Evolutionary conservation across 345 rosid genomes (phyloP).

Genomic region (Punica granatum): DNA sequence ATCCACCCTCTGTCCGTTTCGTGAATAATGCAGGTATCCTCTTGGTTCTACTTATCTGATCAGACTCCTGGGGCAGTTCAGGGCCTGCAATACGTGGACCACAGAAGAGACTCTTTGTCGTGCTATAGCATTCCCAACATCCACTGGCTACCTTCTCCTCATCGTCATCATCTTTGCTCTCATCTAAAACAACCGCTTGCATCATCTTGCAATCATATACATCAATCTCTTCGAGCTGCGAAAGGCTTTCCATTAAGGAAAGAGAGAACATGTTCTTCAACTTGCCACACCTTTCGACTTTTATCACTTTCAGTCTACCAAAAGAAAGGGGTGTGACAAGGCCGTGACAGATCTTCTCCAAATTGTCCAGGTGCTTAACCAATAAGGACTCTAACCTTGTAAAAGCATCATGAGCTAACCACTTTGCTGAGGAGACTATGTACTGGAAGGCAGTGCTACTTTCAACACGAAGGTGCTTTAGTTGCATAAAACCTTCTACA

Average conservation of each 20-base stretch:
- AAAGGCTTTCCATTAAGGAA: slow-evolving; percentile 8
- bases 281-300: slow-evolving; percentile 9
- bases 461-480: slow-evolving; percentile 15
- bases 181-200: slow-evolving; percentile 14
- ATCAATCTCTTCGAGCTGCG: slow-evolving; percentile 12
- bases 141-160: neutral
- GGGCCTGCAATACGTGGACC: too few relatives aligned
- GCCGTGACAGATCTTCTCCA: slow-evolving; percentile 19
- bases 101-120: too few relatives aligned
- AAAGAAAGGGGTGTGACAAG: slow-evolving; percentile 1
- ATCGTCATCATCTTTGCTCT: too few relatives aligned
- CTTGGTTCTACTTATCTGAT: too few relatives aligned
- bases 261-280: slow-evolving; percentile 17
- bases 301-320: slow-evolving; percentile 1
- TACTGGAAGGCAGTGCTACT: neutral
- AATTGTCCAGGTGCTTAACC: slow-evolving; percentile 8
- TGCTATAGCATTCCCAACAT: too few relatives aligned
- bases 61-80: too few relatives aligned
- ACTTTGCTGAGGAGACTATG: neutral
- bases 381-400: slow-evolving; percentile 14
- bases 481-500: slow-evolving; percentile 5
- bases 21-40: too few relatives aligned
- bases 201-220: slow-evolving; percentile 11
- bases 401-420: neutral
- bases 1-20: too few relatives aligned